Percentiles rank a stretch among this genome's conserved stretches.
Conservation (phyloP, 2,329 filamentous ascomycete species). For the Scytalidium lignicola region DNA sequence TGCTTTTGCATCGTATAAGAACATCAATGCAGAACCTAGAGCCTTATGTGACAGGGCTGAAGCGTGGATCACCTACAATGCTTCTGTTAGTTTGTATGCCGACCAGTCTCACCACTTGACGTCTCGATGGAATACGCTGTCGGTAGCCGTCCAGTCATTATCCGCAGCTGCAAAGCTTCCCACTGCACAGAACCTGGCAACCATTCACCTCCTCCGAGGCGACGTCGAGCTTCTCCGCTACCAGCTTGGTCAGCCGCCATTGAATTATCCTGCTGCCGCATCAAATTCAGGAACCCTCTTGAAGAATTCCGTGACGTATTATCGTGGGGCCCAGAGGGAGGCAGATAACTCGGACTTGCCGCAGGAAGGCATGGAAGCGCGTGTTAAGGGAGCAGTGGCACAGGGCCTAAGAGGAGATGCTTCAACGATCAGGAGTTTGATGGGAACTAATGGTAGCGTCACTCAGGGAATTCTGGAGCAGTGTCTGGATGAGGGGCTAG, state of each 20-base stretch:
- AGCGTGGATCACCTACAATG: conserved; percentile 48
- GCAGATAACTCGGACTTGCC: neutral
- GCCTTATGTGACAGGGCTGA: conserved; percentile 51
- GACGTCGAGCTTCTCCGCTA: conserved; percentile 51
- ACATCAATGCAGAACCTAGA: conserved; percentile 37
- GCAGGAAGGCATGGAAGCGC: neutral
- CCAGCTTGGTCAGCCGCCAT: conserved; percentile 41
- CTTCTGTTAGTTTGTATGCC: conserved; percentile 17
- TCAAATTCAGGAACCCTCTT: conserved; percentile 42
- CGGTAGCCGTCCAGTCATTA: conserved; percentile 43
- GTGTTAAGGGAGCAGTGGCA: neutral
- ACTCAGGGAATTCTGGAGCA: neutral
- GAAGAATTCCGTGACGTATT: conserved; percentile 53
- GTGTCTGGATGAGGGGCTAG: neutral
- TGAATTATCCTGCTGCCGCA: conserved; percentile 34
- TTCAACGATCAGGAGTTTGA: neutral
- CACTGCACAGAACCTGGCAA: conserved; percentile 41
- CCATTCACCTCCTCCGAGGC: conserved; percentile 48
- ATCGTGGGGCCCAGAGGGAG: conserved; percentile 40
- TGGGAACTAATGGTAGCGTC: neutral
- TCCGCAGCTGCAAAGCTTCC: conserved; percentile 46
- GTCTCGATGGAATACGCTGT: conserved; percentile 47
- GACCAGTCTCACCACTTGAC: conserved; percentile 20
- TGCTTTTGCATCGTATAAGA: neutral
- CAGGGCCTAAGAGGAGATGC: neutral